Base-by-base conservation (phyloP, 192 early-diverging fungal genomes). In the Pilaira anomala region DNA sequence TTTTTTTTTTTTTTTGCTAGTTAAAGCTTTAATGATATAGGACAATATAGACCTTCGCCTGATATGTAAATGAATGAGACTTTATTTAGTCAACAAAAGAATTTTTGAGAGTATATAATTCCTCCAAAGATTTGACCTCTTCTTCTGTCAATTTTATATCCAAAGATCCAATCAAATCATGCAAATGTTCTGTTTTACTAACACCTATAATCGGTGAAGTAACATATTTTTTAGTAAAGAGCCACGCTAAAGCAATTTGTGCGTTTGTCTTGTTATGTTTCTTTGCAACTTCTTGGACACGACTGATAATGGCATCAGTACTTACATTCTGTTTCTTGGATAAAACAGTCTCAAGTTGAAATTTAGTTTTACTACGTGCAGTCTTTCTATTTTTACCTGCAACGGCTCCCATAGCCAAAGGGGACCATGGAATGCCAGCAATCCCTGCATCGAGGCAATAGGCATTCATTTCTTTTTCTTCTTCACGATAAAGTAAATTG, bases 401-500 rank as follows among this genome's bases (percentile, higher is more conserved):
- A 4, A 76, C 45, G 18, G 25, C 24, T 39, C 74, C 74, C 19
- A 69, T 49, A 19, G 74, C 74, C 12, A 76, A 30, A 2, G 74
- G 67, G 2, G 53, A 46, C 63, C 65, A 76, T 21, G 62, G 51
- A 2, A 76, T 66, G 12, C 44, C 39, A 7, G 50, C 60, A 36
- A 76, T 62, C 12, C 65, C 65, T 30, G 63, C 52, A 67, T 76
- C 74, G 16, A 62, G 3, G 48, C 61, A 71, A 42, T 76, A 76
- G 8, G 69, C 64, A 25, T 57, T 67, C 69, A 76, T 72, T 40
- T 76, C 74, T 39, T 69, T 53, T 50, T 76, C 74, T 58, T 76
- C 70, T 67, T 76, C 74, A 12, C 74, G 65, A 33, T 76, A 76
- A 21, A 76, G 16, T 22, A 76, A 57, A 51, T 67, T 76, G 51